Conservation (phyloP, 2,329 filamentous ascomycete species). For the Colletotrichum ledebouriae region DNA sequence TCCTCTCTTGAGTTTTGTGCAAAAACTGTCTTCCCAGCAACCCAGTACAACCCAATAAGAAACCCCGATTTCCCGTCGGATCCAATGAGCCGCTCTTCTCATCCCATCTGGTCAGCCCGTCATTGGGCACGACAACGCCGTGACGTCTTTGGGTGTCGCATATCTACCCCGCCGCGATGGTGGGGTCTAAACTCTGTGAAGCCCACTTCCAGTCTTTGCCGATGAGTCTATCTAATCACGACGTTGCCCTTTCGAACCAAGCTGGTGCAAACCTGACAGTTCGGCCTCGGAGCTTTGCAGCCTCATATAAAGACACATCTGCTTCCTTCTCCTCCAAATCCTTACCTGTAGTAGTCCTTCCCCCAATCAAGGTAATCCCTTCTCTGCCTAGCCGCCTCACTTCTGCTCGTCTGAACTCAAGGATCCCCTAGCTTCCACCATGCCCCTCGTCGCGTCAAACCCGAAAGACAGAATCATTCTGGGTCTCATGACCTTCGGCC, state of each 20-base stretch:
- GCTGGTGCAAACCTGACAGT: conserved; percentile 6
- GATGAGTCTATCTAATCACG: conserved; percentile 37
- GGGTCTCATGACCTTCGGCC: conserved; percentile 88
- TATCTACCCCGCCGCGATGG: conserved; percentile 38
- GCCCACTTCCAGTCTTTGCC: conserved; percentile 21
- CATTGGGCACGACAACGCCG: conserved; percentile 29
- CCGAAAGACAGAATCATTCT: conserved; percentile 80
- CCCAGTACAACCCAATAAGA: conserved; percentile 11
- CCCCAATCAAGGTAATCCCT: conserved; percentile 2
- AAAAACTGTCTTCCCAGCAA: neutral
- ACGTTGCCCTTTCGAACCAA: conserved; percentile 24
- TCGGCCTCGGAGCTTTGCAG: conserved; percentile 5
- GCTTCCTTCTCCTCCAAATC: neutral
- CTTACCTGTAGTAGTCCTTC: neutral
- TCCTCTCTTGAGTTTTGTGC: conserved; percentile 8
- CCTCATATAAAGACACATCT: conserved; percentile 12
- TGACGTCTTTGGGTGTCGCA: conserved; percentile 35
- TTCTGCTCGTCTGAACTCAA: conserved; percentile 23
- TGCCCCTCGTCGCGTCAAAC: conserved; percentile 61
- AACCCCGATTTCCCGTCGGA: conserved; percentile 12
- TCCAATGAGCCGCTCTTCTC: neutral
- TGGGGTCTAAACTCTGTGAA: conserved; percentile 27
- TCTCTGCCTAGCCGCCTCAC: conserved; percentile 7
- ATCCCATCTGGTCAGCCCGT: conserved; percentile 9
- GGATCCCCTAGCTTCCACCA: conserved; percentile 47